These are phyloP conservation scores for Aspergillus coremiiformis DNA, from an alignment of 495 filamentous ascomycete genomes.

Conservation along the genomic window DNA sequence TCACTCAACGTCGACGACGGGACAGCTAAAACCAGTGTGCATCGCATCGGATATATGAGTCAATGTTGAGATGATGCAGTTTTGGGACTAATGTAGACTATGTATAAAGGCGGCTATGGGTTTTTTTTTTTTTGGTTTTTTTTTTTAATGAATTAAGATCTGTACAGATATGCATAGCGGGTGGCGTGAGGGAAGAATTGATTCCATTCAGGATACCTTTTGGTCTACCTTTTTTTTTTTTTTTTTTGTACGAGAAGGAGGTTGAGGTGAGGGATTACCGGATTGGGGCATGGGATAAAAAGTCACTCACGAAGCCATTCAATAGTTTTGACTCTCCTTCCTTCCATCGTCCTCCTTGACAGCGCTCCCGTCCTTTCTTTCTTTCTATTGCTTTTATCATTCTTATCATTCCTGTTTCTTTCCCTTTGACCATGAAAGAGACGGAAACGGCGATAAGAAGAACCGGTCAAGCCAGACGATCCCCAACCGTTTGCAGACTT, in stretches of 20 bases:
- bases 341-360: not conserved
- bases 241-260: too few relatives aligned
- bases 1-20: slow-evolving; percentile 57
- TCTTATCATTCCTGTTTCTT: not conserved
- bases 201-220: too few relatives aligned
- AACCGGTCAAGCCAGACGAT: not conserved
- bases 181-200: slow-evolving; percentile 1
- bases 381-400: not conserved
- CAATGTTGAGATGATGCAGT: slow-evolving; percentile 7
- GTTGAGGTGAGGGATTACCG: too few relatives aligned
- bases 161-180: slow-evolving; percentile 12
- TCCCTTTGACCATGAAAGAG: not conserved
- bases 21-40: slow-evolving; percentile 6
- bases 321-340: not conserved
- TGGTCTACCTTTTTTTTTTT: too few relatives aligned
- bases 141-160: not conserved
- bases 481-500: slow-evolving; percentile 5
- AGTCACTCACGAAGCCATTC: too few relatives aligned
- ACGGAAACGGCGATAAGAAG: not conserved
- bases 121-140: slow-evolving; percentile 4
- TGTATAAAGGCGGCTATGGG: not conserved
- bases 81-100: not conserved
- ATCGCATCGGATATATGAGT: too few relatives aligned
- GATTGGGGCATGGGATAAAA: not conserved
- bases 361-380: not conserved